Base-by-base conservation (phyloP, 768 basidiomycete species). In the Hypsizygus marmoreus region DNA sequence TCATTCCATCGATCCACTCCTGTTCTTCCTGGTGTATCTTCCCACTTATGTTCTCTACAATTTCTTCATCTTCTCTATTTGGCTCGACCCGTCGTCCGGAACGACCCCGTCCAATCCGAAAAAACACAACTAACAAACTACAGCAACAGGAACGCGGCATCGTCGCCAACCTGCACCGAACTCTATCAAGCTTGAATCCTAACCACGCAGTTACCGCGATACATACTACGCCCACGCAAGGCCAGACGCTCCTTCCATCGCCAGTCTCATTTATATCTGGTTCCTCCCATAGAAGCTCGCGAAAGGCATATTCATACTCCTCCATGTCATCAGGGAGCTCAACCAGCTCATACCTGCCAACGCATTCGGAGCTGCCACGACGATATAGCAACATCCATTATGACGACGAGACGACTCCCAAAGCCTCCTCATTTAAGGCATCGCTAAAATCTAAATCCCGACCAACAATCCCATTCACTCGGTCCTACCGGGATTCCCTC, bases 71-170 rank as follows among this genome's bases (percentile, higher is more conserved):
- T 28, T 39, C 42, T 43, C 37, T 23, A 36, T 30, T 51, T 35
- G 25, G 8, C 23, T 32, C 46, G 4, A 47, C 38, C 20, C 45
- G 45, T 47, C 41, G 45, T 51, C 50, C 39, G 45, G 50, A 51
- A 46, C 43, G 45, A 44, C 50, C 33, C 1, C 16, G 25, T 14
- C 40, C 13, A 30, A 13, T 24, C 34, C 23, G 22, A 16, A 20
- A 43, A 12, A 43, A 26, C 29, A 16, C 25, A 25, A 47, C 40
- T 16, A 33, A 38, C 35, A 23, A 37, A 16, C 34, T 25, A 19
- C 25, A 14, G 17, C 34, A 17, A 13, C n/a, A 31, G 10, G 37
- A 40, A 33, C 40, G 40, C 24, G 14, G 10, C 3, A 11, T 47
- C n/a, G 39, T 50, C 23, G 43, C 39, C 43, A 47, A 51, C 33